Percentiles rank a stretch among this genome's conserved stretches.
Evolutionary conservation across 2,329 filamentous ascomycete species (phyloP).

Genomic region (Monilinia laxa): DNA sequence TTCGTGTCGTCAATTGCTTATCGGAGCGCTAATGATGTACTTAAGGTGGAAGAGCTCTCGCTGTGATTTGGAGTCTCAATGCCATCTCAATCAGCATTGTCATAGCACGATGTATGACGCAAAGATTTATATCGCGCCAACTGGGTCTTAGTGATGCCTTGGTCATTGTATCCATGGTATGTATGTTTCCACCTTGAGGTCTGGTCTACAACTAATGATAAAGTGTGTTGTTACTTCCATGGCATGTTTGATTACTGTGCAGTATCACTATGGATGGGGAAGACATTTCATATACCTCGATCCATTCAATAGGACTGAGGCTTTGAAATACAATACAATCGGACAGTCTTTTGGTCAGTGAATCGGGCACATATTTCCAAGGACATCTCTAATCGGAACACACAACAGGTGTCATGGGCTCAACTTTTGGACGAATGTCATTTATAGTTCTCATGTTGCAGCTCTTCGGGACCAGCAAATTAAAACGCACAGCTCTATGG

Average conservation of each 20-base stretch:
- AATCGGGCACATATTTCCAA: neutral
- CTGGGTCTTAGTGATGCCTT: conserved; percentile 28
- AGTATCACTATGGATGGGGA: conserved; percentile 30
- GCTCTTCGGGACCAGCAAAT: conserved; percentile 26
- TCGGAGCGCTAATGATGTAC: neutral
- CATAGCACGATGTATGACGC: conserved; percentile 25
- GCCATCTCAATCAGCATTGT: conserved; percentile 26
- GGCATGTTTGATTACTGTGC: conserved; percentile 21
- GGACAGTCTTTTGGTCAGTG: conserved; percentile 26
- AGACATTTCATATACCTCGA: conserved; percentile 28
- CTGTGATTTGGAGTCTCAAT: conserved; percentile 25
- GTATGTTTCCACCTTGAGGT: conserved; percentile 6
- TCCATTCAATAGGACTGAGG: conserved; percentile 20
- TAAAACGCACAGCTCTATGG: conserved; percentile 22
- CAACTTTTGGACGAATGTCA: conserved; percentile 28
- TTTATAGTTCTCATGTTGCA: conserved; percentile 28
- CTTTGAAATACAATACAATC: conserved; percentile 27
- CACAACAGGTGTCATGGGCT: conserved; percentile 26
- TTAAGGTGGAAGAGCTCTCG: conserved; percentile 15
- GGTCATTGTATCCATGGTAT: conserved; percentile 25
- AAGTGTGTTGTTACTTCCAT: conserved; percentile 18
- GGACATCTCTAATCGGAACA: neutral
- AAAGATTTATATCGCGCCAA: conserved; percentile 22
- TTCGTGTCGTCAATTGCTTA: neutral
- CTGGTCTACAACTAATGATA: neutral